phyloP scores from a whole-genome alignment of 169 alveolate species.

The Eimeria mitis region DNA sequence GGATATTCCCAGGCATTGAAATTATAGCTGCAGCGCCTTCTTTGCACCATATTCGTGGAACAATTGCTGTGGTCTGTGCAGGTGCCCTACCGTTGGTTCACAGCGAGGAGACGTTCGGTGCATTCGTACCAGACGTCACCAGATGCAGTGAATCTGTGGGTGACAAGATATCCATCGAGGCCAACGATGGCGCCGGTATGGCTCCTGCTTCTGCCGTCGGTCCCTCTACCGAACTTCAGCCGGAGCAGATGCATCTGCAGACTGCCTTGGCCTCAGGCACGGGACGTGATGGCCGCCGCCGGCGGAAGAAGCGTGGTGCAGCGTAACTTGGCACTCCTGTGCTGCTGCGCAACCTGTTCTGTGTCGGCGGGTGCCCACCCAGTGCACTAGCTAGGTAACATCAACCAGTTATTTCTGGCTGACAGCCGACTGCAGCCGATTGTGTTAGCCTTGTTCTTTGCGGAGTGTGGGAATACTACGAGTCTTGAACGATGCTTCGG shows the following conservation, averaged over 20 bases:
- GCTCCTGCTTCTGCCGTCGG: not conserved
- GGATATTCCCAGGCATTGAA: not conserved
- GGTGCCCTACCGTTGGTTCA: not conserved
- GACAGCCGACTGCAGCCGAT: not conserved
- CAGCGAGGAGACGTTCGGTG: not conserved
- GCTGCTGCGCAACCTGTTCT: not conserved
- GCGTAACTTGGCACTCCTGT: not conserved
- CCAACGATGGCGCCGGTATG: not conserved
- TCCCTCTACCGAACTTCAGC: not conserved
- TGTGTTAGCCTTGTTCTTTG: not conserved
- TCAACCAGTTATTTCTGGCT: not conserved
- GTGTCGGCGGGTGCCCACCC: not conserved
- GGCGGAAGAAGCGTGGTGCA: conserved; percentile 51
- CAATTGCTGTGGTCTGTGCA: not conserved
- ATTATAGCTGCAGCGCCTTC: not conserved
- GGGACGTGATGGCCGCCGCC: conserved; percentile 70
- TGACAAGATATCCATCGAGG: not conserved
- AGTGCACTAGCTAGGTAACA: not conserved
- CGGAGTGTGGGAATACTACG: not conserved
- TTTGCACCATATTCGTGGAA: not conserved
- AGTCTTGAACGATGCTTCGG: not conserved
- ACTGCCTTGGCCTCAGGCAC: not conserved
- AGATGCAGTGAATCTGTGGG: not conserved
- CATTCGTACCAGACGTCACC: not conserved
- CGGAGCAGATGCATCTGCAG: not conserved